Base-by-base conservation (phyloP, 805 yeast species). In the Metschnikowia anglica region DNA sequence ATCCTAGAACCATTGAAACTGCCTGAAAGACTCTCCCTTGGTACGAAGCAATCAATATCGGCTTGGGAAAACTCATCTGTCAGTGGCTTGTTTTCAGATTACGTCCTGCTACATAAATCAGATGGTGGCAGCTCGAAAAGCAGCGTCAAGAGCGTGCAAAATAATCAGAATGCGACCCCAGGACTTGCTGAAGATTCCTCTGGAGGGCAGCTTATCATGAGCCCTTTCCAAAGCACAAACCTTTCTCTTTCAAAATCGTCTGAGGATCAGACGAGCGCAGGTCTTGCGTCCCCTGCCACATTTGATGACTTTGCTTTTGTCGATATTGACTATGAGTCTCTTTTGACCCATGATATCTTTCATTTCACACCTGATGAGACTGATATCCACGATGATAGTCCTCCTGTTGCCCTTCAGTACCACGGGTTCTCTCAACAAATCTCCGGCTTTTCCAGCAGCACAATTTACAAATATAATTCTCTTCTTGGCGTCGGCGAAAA, bases 371-470 rank as follows among this genome's bases (percentile, higher is more conserved):
- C 39, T 46, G 57, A 53, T 29, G 57, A 54, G 27, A 31, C 48
- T 5, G 47, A 39, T 7, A 15, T 37, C 19, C 28, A 31, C 13
- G 46, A 47, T 5, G 30, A 32, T 16, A 44, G 52, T 51, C 48
- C 49, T 19, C 56, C 61, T 1, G 53, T 53, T 3, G 55, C 55
- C 2, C 43, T 56, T 29, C 58, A 53, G 37, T 56, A 48, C 25
- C 55, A 57, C 34, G 60, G 58, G 1, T 36, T 53, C 24, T 50
- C 60, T 7, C 48, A 53, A 5, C 40, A 53, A 9, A 50, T 56
- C 16, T 55, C 58, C 5, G 59, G 60, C 12, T 57, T 57, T 34
- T 46, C 57, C 15, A 44, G 48, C 5, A 40, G 42, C 19, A 35
- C 57, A 15, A 51, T 57, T 10, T 49, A 49, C 25, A 48, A 53